Evolutionary conservation across 306 rosid species (phyloP), one percentile per base, ranked within the genome.

Genomic region (Quercus agrifolia): DNA sequence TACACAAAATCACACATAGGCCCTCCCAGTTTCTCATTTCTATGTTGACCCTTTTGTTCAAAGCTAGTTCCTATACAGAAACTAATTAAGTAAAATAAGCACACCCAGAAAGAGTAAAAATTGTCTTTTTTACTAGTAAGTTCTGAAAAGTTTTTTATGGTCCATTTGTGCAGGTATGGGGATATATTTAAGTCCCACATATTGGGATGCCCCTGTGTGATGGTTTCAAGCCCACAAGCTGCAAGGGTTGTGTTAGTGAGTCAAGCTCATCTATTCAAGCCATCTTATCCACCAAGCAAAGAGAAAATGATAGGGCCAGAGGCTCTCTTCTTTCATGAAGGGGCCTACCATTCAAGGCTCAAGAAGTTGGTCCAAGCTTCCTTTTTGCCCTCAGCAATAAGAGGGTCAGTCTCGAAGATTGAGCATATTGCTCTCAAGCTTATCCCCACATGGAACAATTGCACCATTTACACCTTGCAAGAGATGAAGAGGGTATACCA

Each of bases 281-380:
- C 98, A 56, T 91, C 97, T 8, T 92, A 92, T 83, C 98, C 98
- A 4, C 87, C 91, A 54, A 88, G 98, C 94, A 94, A 94, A 86
- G 97, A 89, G 89, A 91, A 38, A 74, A 55, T 94, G 79, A 92
- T 94, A 4, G 98, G 98, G 2, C 97, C 94, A 3, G 87, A 92
- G 74, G 97, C 97, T 27, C 49, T 94, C 23, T 92, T 94, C 80
- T 94, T 94, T 51, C 98, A 94, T 67, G 90, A 92, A 67, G 98
- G 98, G 15, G 76, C 85, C 27, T 92, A 92, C 63, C 98, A 94
- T 86, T 86, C 94, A 30, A 81, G 75, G 84, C 90, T 94, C 4
- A 94, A 86, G 83, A 92, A 85, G 81, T 31, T 94, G 1, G 80
- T 94, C 57, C 98, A 81, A 46, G 77, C 89, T 63, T 87, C 97